phyloP scores from a whole-genome alignment of 1,284 basidiomycete species.

The Trichosporon faecale region DNA sequence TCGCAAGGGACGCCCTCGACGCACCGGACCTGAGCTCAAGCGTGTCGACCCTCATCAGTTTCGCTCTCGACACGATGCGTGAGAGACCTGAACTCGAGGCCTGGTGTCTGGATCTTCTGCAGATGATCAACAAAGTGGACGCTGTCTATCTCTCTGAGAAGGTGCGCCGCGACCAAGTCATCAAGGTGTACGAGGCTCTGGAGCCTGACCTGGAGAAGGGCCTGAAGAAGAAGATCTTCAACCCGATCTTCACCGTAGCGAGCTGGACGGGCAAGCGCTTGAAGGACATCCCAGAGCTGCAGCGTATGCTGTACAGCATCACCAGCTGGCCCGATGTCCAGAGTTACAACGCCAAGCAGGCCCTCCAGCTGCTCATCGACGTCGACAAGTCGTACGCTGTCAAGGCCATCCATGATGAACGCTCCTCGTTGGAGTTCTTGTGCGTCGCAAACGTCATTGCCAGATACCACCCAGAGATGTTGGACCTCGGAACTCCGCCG shows the following conservation, averaged over 20 bases:
- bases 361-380: background rate
- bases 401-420: background rate
- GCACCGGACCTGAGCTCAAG: background rate
- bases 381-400: background rate
- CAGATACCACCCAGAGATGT: background rate
- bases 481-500: background rate
- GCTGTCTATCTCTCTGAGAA: background rate
- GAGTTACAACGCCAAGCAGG: background rate
- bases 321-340: too few species aligned
- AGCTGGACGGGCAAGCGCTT: background rate
- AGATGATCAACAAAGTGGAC: background rate
- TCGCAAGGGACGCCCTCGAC: background rate
- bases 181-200: background rate
- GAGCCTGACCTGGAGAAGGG: background rate
- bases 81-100: background rate
- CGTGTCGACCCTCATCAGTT: background rate
- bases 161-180: background rate
- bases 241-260: background rate
- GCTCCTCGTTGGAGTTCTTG: background rate
- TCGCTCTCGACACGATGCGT: background rate
- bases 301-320: background rate
- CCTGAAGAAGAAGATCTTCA: background rate
- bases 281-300: background rate
- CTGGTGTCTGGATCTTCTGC: background rate
- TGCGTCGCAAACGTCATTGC: background rate